Conservation (phyloP, 768 basidiomycete genomes). For the Peribolospora baueri region DNA sequence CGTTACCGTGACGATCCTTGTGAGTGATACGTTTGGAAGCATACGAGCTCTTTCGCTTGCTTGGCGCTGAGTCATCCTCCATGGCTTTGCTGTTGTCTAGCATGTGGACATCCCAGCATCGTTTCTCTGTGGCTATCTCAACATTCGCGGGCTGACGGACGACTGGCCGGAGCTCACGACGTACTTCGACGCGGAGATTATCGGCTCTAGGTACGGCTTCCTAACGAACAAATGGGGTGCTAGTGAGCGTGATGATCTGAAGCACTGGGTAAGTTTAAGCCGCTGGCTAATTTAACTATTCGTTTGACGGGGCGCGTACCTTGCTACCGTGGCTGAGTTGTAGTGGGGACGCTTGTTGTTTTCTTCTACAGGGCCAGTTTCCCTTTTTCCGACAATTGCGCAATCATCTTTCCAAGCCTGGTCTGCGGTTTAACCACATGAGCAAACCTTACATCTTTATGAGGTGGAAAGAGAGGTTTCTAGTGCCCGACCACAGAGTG, state of each 20-base stretch:
- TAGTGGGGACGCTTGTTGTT: too few relatives aligned
- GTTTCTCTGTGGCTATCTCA: too few relatives aligned
- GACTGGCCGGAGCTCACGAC: constrained; percentile 91
- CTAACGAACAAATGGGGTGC: constrained; percentile 70
- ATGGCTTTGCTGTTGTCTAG: too few relatives aligned
- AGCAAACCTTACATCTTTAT: constrained; percentile 41
- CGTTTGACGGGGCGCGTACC: too few relatives aligned
- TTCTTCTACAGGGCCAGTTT: too few relatives aligned
- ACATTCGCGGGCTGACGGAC: constrained; percentile 28
- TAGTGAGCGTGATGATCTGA: constrained; percentile 67
- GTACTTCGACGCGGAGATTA: constrained; percentile 90
- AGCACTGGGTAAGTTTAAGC: constrained; percentile 53
- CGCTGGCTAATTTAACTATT: too few relatives aligned
- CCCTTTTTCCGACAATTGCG: too few relatives aligned
- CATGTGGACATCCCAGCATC: too few relatives aligned
- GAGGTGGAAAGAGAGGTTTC: constrained; percentile 88
- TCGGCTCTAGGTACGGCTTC: constrained; percentile 73
- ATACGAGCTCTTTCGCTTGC: too few relatives aligned
- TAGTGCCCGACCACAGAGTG: constrained; percentile 83
- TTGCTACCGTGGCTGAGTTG: too few relatives aligned
- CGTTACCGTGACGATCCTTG: constrained; percentile 54
- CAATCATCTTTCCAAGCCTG: neutral
- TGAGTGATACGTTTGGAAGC: too few relatives aligned
- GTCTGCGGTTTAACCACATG: neutral
- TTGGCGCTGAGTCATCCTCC: too few relatives aligned